Conservation (phyloP, 164 flowering plant genomes). For the Sedum album region DNA sequence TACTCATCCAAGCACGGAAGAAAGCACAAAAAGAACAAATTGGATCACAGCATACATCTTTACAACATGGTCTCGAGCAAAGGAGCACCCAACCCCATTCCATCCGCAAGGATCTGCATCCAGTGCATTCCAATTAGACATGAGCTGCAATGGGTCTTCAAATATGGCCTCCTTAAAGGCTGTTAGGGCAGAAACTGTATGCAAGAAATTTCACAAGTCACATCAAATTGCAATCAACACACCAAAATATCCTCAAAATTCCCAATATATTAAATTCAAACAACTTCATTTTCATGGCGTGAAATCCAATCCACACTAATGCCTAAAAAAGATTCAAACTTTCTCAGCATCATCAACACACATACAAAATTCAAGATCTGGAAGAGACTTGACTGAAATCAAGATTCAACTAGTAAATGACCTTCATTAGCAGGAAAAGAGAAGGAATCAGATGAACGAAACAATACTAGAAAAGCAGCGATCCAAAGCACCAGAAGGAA, state of each 20-base stretch:
- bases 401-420: neutral
- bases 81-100: conserved; percentile 58
- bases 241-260: conserved; percentile 7
- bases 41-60: conserved; percentile 45
- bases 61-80: conserved; percentile 40
- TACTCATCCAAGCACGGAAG: no score
- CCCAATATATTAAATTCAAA: neutral
- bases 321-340: neutral
- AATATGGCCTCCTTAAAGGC: conserved; percentile 61
- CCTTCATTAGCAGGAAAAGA: conserved; percentile 11
- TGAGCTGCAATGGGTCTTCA: conserved; percentile 64
- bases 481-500: conserved; percentile 29
- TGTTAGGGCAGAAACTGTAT: conserved; percentile 47
- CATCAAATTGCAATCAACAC: neutral
- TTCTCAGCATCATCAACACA: neutral
- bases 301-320: neutral
- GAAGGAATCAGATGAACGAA: conserved; percentile 33
- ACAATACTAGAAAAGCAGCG: no score
- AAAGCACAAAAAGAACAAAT: neutral
- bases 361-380: neutral
- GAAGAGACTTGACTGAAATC: neutral
- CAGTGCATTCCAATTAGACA: conserved; percentile 60
- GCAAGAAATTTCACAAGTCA: neutral
- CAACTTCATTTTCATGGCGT: neutral
- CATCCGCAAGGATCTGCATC: conserved; percentile 73